Percentiles rank a stretch among this genome's conserved stretches.
phyloP scores from a whole-genome alignment of 495 filamentous ascomycete species.

The Hypoxylon perforatum region DNA sequence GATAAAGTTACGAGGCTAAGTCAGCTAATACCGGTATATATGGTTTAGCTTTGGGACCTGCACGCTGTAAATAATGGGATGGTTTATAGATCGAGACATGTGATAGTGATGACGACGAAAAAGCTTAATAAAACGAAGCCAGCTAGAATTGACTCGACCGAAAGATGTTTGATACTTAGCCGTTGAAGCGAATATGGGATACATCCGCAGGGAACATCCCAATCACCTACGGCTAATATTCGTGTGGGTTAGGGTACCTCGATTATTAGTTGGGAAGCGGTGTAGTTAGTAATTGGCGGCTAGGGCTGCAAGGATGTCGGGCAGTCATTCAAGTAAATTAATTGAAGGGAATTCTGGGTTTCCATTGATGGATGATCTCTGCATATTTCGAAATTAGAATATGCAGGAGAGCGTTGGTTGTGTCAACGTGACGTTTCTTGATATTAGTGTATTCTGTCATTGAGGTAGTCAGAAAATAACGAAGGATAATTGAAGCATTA shows the following conservation, averaged over 20 bases:
- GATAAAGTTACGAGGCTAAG: no score
- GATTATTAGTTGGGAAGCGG: no score
- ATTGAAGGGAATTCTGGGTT: background rate
- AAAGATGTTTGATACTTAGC: no score
- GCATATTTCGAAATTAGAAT: slow-evolving; percentile 3
- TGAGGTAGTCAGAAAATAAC: no score
- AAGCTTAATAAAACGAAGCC: no score
- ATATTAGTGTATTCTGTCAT: no score
- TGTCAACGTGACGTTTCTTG: slow-evolving; percentile 18
- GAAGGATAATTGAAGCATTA: no score
- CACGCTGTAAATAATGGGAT: slow-evolving; percentile 1
- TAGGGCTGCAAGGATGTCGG: no score
- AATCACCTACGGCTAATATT: background rate
- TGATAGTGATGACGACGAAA: slow-evolving; percentile 3
- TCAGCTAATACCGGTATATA: background rate
- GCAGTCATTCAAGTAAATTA: background rate
- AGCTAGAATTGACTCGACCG: no score
- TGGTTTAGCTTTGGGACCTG: slow-evolving; percentile 4
- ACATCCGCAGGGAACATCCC: no score
- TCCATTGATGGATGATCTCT: slow-evolving; percentile 7
- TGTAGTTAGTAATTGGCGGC: no score
- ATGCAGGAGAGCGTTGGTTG: slow-evolving; percentile 1
- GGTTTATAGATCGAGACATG: slow-evolving; percentile 4
- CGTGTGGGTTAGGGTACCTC: background rate
- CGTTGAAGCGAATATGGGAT: no score